These are phyloP conservation scores for Pythium phragmitis DNA, from an alignment of 352 stramenopile genomes.

Conservation along the genomic window DNA sequence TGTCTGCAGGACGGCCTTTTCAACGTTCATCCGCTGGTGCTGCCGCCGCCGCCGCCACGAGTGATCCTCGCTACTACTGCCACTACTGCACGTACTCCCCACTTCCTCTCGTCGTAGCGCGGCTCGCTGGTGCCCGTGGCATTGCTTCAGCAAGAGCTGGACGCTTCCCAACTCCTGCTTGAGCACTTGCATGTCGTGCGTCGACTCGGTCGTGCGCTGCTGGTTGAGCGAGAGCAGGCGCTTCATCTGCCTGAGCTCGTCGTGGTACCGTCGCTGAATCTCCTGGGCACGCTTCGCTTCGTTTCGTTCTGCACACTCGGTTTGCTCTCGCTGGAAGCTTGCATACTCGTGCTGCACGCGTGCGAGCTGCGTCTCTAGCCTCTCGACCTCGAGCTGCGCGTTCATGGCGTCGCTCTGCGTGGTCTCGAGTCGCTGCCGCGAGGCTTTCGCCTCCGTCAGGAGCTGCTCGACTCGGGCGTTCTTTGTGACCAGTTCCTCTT, in stretches of 20 bases:
- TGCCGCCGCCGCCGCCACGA: neutral
- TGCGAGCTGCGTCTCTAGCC: slow-evolving; percentile 27
- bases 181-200: slow-evolving; percentile 47
- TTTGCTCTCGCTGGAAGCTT: slow-evolving; percentile 14
- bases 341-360: slow-evolving; percentile 27
- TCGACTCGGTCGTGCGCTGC: slow-evolving; percentile 43
- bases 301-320: slow-evolving; percentile 23
- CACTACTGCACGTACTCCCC: neutral
- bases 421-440: neutral
- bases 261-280: slow-evolving; percentile 27
- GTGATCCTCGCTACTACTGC: slow-evolving; percentile 3
- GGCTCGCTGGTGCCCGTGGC: slow-evolving; percentile 20
- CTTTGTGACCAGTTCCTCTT: slow-evolving; percentile 39
- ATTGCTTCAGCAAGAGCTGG: slow-evolving; percentile 43
- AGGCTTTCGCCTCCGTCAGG: neutral
- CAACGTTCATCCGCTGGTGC: slow-evolving; percentile 18
- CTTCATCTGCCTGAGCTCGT: slow-evolving; percentile 43
- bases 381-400: neutral
- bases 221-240: slow-evolving; percentile 51
- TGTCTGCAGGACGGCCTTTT: slow-evolving; percentile 40
- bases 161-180: slow-evolving; percentile 50
- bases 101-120: neutral
- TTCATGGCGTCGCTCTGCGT: neutral
- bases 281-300: slow-evolving; percentile 29
- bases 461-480: slow-evolving; percentile 34